Conservation (phyloP, 208 protist species). For the Acanthamoeba royreba region DNA sequence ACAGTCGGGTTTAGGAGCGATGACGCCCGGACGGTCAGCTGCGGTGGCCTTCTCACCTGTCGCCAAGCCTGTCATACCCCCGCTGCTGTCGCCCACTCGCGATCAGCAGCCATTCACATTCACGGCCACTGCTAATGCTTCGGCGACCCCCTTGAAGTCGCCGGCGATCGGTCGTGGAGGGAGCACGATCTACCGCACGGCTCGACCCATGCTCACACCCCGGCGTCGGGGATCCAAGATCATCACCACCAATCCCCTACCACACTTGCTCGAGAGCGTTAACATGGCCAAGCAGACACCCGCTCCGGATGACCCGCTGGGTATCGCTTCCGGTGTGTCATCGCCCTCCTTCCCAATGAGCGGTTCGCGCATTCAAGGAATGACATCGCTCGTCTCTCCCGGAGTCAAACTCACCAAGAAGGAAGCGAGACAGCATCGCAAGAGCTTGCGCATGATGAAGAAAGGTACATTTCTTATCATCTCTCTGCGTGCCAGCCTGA, state of each 20-base stretch:
- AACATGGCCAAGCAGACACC: neutral
- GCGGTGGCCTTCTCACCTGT: no score
- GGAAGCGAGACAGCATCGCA: neutral
- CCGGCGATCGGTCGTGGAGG: no score
- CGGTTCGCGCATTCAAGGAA: neutral
- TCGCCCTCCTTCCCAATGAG: neutral
- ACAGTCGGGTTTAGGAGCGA: no score
- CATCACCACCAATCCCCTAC: constrained; percentile 8
- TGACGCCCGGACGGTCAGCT: no score
- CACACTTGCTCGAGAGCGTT: neutral
- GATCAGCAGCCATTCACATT: no score
- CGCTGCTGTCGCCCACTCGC: no score
- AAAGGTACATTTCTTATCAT: neutral
- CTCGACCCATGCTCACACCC: neutral
- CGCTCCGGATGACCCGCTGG: neutral
- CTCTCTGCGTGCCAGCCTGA: neutral
- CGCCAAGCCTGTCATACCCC: no score
- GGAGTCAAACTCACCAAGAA: constrained; percentile 16
- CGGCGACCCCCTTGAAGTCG: no score
- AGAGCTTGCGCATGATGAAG: neutral
- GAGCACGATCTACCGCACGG: neutral
- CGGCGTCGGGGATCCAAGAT: neutral
- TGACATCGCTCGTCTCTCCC: neutral
- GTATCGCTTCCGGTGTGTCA: neutral
- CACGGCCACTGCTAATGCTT: no score